Base-by-base conservation (phyloP, 192 early-diverging fungal genomes). In the Piromyces finnis region DNA sequence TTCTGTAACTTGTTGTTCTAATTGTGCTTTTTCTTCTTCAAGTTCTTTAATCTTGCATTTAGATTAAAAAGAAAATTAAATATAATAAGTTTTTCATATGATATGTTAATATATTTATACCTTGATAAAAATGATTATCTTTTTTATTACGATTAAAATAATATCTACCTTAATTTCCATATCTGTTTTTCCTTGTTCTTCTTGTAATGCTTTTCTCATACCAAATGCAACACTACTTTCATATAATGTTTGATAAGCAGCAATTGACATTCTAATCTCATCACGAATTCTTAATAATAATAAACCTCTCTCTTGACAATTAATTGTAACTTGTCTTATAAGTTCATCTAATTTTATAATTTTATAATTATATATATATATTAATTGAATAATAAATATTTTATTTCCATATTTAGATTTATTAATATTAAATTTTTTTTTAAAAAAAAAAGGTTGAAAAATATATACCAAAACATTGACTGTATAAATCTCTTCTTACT, bases 201-300 rank as follows among this genome's bases (percentile, higher is more conserved):
- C 90, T 82, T 88, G 87, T 22, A 91, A 80, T 12, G 90, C 90
- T 80, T 91, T 90, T 29, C 89, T 82, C 90, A 91, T 91, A 12
- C 90, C 90, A 83, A 91, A 91, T 29, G 90, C 90, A 5, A 91
- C 89, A 77, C 83, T 84, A 59, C 85, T 86, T 82, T 91, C 89
- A 82, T 91, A 90, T 12, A 90, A 81, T 0, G 90, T 90, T 80
- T 91, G 90, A 79, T 90, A 91, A 13, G 90, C 90, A 5, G 89
- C 89, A 81, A 91, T 89, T 22, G 90, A 89, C 90, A 91, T 91
- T 78, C 89, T 84, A 83, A 91, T 91, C 82, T 91, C 90, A 80
- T 91, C 90, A 51, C 90, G 87, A 7, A 91, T 86, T 22, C 90
- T 84, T 12, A 91, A 83, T 16, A 91, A 84, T 27, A 91, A 81